Base-by-base conservation (phyloP, 1,284 basidiomycete species). In the Trichosporon coremiiforme region DNA sequence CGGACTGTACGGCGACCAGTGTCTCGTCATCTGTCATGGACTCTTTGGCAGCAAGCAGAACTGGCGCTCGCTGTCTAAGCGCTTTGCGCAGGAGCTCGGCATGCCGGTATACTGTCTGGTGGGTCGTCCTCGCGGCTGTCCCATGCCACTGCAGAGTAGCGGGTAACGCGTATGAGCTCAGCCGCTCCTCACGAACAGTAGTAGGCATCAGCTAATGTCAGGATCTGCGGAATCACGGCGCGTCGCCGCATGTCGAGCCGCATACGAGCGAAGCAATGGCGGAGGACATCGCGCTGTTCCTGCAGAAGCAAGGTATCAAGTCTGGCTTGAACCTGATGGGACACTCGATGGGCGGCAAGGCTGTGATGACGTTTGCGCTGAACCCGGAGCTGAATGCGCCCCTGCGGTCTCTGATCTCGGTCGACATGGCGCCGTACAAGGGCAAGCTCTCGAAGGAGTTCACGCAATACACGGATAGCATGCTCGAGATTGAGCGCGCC, bases 281-380 rank as follows among this genome's bases (percentile, higher is more conserved):
- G 0, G 75, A 75, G n/a, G 85, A 86, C 69, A 77, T 86, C 5
- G 75, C 80, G 1, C 70, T 75, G 3, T 87, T 87, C 75, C 75
- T 87, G 69, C 45, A 77, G 4, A 77, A 84, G 29, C 78, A 82
- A 2, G 73, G 78, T 2, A 77, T 87, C 8, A 73, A 71, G 10
- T 66, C 57, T 12, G 78, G 79, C 38, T 82, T 86, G n/a, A 84
- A 85, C 45, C 80, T 88, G 13, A 76, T 87, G 41, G 87, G 87
- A 0, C 87, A 88, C 69, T 86, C 85, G 31, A 87, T 88, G 85
- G 87, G 87, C 41, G 87, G 87, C 0, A 88, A 88, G 75, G 85
- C 85, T 0, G 85, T 85, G 5, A 86, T 86, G 86, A 81, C 85
- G 0, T 77, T 86, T 13, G 86, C 87, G 0, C 76, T 88, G 17